A percentile compares a stretch with the other conserved stretches of the same genome.
These are phyloP conservation scores for barley (Hordeum vulgare) DNA, from an alignment of 176 grass and related monocot species.

Conservation along the genomic window MorexV3_pseudomolecules_assembly NC_058521.1:23763504-23764003, in stretches of 20 bases:
- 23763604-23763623: constrained; percentile 48
- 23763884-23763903: constrained; percentile 65
- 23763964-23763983: constrained; percentile 78
- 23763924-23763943: constrained; percentile 92
- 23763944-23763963: constrained; percentile 89
- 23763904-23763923: constrained; percentile 70
- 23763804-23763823: too few species aligned
- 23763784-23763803: too few species aligned
- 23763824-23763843: constrained; percentile 24
- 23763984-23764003: constrained; percentile 76
- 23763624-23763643: constrained; percentile 56
- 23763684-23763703: constrained; percentile 82
- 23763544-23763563: constrained; percentile 70
- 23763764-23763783: background rate
- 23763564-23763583: constrained; percentile 92
- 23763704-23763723: constrained; percentile 99
- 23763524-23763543: constrained; percentile 88
- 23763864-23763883: constrained; percentile 70
- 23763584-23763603: constrained; percentile 65
- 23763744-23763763: background rate
- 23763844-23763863: constrained; percentile 87
- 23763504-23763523: constrained; percentile 88
- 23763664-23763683: constrained; percentile 85
- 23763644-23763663: constrained; percentile 66
- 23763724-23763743: constrained; percentile 41